Evolutionary conservation across 1,139 yeast species (phyloP).

Genomic region (Geotrichum aggregatum): DNA sequence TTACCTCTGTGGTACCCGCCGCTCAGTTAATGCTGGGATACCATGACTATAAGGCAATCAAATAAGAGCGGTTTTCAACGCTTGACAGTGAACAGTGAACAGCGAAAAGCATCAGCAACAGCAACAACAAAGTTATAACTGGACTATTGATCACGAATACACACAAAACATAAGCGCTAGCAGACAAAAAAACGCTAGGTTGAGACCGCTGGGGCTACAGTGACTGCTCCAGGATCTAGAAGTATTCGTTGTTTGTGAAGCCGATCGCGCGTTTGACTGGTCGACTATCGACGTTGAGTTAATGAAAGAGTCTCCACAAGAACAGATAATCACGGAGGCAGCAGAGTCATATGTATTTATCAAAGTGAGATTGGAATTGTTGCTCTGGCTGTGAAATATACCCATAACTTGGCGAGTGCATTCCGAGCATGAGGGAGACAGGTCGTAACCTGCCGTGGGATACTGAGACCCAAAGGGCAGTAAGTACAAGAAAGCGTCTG

Average conservation of each 20-base stretch:
- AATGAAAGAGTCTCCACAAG: slow-evolving; percentile 27
- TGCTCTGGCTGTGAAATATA: slow-evolving; percentile 30
- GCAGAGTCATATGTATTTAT: slow-evolving; percentile 33
- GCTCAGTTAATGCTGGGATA: too few relatives aligned
- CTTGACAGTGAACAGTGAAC: too few relatives aligned
- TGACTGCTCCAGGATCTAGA: too few relatives aligned
- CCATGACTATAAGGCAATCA: too few relatives aligned
- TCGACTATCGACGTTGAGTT: neutral
- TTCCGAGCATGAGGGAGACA: slow-evolving; percentile 29
- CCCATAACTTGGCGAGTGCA: slow-evolving; percentile 33
- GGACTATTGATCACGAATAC: too few relatives aligned
- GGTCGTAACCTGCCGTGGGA: slow-evolving; percentile 25
- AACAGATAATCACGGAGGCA: slow-evolving; percentile 25
- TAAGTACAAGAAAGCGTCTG: slow-evolving; percentile 36
- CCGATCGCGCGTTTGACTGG: neutral
- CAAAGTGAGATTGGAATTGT: slow-evolving; percentile 27
- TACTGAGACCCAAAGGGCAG: slow-evolving; percentile 33
- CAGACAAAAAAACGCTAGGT: too few relatives aligned
- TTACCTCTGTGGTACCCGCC: too few relatives aligned
- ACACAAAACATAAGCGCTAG: neutral
- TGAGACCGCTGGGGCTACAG: too few relatives aligned
- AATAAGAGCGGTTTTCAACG: too few relatives aligned
- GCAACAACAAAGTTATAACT: too few relatives aligned
- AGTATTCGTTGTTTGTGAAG: neutral
- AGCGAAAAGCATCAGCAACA: too few relatives aligned